phyloP scores from a whole-genome alignment of 768 basidiomycete species.

The Floccularia luteovirens region DNA sequence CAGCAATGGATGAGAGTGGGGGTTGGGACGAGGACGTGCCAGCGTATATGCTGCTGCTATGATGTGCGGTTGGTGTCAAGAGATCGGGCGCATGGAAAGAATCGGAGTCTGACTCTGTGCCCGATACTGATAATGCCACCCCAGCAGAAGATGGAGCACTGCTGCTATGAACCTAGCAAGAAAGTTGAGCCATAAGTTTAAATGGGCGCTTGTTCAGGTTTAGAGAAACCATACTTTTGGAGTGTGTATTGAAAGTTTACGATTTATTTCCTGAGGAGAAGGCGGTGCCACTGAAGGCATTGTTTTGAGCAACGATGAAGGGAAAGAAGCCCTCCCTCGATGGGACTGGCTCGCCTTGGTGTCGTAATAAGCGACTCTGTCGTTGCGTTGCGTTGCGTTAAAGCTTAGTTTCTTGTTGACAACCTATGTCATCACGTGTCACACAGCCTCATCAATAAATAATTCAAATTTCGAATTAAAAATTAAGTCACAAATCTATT shows the following conservation, averaged over 20 bases:
- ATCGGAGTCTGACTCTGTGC: conserved; percentile 85
- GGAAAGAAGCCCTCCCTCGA: no score
- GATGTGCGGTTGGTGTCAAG: conserved; percentile 28
- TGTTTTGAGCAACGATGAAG: background rate
- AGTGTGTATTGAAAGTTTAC: conserved; percentile 77
- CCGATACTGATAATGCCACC: conserved; percentile 34
- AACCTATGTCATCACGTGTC: no score
- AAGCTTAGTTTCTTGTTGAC: no score
- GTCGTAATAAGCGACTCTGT: no score
- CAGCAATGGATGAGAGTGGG: conserved; percentile 72
- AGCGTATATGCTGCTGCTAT: conserved; percentile 16
- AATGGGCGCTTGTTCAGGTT: no score
- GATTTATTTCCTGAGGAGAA: conserved; percentile 78
- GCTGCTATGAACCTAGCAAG: no score
- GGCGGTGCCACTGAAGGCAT: conserved; percentile 56
- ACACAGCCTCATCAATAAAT: no score
- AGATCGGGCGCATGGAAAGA: conserved; percentile 54
- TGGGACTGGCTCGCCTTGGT: no score
- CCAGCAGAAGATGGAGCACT: background rate
- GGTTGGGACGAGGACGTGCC: conserved; percentile 32
- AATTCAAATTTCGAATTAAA: no score
- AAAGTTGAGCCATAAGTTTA: no score
- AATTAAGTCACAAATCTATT: no score
- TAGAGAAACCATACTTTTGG: conserved; percentile 29
- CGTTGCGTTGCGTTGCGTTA: no score